Percentiles rank a stretch among this genome's conserved stretches.
Evolutionary conservation across 768 basidiomycete species (phyloP).

Genomic region (Xerocomellus amylosporus): DNA sequence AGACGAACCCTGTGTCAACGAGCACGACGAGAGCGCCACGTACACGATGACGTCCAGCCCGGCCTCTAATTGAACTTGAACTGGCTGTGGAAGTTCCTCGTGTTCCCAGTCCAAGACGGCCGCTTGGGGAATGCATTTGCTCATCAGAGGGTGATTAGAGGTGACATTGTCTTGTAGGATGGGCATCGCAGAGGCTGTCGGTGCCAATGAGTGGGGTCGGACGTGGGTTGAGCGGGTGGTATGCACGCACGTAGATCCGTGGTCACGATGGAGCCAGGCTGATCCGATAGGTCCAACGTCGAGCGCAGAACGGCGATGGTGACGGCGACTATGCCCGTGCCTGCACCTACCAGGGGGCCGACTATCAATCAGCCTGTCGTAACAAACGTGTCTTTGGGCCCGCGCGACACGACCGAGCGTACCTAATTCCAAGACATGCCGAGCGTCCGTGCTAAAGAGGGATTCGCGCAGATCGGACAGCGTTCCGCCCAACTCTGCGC

Average conservation of each 20-base stretch:
- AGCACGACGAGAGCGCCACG: constrained; percentile 24
- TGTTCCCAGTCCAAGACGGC: constrained; percentile 76
- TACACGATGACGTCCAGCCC: constrained; percentile 70
- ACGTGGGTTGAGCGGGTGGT: not conserved
- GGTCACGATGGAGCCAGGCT: constrained; percentile 43
- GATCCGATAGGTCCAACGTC: constrained; percentile 18
- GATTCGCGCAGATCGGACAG: constrained; percentile 29
- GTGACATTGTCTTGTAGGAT: constrained; percentile 71
- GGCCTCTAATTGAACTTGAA: constrained; percentile 36
- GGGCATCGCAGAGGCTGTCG: constrained; percentile 73
- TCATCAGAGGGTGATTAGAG: constrained; percentile 39
- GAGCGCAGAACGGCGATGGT: constrained; percentile 58
- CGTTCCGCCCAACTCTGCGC: not conserved
- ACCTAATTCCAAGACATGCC: constrained; percentile 72
- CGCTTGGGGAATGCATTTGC: constrained; percentile 29
- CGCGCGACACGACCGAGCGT: constrained; percentile 1
- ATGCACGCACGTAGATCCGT: constrained; percentile 69
- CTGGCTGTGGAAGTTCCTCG: constrained; percentile 46
- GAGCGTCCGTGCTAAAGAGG: constrained; percentile 39
- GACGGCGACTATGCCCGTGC: constrained; percentile 80
- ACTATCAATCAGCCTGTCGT: not conserved
- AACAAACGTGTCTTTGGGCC: not conserved
- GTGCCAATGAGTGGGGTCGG: not conserved
- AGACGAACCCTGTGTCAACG: not conserved
- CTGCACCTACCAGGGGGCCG: constrained; percentile 57